Evolutionary conservation across 2,329 filamentous ascomycete genomes (phyloP).

Genomic region (Sporothrix protearum): DNA sequence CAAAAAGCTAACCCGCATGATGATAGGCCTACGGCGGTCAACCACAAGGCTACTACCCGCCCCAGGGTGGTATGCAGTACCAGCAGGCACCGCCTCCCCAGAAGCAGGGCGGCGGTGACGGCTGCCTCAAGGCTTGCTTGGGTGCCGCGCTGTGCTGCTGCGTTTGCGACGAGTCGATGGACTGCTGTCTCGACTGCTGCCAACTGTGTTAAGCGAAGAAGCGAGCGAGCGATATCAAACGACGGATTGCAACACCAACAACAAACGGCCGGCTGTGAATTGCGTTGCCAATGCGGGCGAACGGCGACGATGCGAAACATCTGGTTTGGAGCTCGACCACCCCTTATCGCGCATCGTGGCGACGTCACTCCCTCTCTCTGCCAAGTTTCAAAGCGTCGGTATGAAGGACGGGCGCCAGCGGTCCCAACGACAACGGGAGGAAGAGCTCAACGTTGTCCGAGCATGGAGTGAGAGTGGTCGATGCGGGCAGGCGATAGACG

Average conservation of each 20-base stretch:
- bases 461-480: neutral
- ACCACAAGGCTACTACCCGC: conserved; percentile 43
- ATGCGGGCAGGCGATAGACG: neutral
- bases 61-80: conserved; percentile 43
- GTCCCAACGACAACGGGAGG: neutral
- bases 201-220: conserved; percentile 37
- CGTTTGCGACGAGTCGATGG: conserved; percentile 49
- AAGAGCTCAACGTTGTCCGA: neutral
- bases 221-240: neutral
- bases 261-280: neutral
- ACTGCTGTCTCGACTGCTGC: conserved; percentile 48
- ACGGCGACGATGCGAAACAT: neutral
- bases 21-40: conserved; percentile 29
- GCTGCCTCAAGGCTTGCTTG: conserved; percentile 39
- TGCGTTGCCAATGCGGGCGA: neutral
- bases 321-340: too few species aligned
- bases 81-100: conserved; percentile 43
- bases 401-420: neutral
- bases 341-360: neutral
- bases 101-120: conserved; percentile 37
- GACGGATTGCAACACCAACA: too few species aligned
- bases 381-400: neutral
- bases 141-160: conserved; percentile 51
- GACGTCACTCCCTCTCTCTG: neutral
- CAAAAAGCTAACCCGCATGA: neutral